Evolutionary conservation across 192 early-diverging fungal genomes (phyloP), one percentile per base, ranked within the genome.

Genomic region (Gonapodya sp.): DNA sequence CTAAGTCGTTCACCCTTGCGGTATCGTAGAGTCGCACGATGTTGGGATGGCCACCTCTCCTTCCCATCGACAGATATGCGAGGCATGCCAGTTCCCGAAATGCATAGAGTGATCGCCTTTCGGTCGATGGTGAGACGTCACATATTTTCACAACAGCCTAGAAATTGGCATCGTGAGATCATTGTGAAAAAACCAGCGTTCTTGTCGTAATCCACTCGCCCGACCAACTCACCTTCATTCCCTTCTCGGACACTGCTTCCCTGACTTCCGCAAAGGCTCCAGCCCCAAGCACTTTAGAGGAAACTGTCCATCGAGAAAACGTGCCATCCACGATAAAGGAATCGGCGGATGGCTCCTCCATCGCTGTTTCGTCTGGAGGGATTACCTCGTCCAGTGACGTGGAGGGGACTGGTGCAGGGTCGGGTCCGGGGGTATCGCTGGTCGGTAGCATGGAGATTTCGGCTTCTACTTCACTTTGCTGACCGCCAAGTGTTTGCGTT

Each of bases 1-100:
- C 34, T 2, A 2, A 16, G 30, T 77, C 31, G 2, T 33, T 8
- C 18, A 77, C 30, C 8, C 2, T 16, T 33, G 34, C 75, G 75
- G 34, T 33, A 33, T 77, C 75, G 75, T 32, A 33, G 30, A 77
- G 31, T 34, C 75, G 75, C 75, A 77, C 75, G 75, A 77, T 2
- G 75, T 77, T 77, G 75, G 75, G 75, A 34, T 77, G 75, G 30
- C 8, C 75, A n/a, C n/a, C n/a, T n/a, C n/a, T n/a, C 30, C 31
- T 16, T 16, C 18, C 30, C 75, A 2, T 33, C 8, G 30, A 2
- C 75, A 77, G 75, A 24, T 64, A 64, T 24, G 46, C 46, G 46
- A 64, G 46, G 24, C 46, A 64, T 24, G 46, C 46, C 8, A 64
- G 46, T 24, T 64, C 46, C 24, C 46, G 46, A 8, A 8, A 64